Evolutionary conservation across 2,329 filamentous ascomycete species (phyloP).

Genomic region (Xylaria digitata): DNA sequence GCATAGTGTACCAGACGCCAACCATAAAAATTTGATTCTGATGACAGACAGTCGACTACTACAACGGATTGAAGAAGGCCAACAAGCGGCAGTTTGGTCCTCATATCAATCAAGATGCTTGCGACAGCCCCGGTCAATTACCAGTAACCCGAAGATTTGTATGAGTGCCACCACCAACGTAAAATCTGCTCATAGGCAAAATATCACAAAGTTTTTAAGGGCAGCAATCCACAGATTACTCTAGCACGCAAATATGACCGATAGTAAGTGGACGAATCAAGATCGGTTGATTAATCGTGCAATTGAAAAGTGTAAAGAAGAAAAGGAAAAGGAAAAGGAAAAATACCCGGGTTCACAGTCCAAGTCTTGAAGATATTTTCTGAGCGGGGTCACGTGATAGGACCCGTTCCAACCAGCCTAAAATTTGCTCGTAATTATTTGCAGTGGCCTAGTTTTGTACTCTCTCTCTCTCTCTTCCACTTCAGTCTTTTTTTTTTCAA

Average conservation of each 20-base stretch:
- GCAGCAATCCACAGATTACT: conserved; percentile 54
- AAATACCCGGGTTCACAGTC: not conserved
- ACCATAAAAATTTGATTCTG: no score
- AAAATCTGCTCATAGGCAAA: conserved; percentile 41
- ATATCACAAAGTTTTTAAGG: conserved; percentile 40
- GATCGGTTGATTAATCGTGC: conserved; percentile 73
- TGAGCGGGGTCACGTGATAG: conserved; percentile 25
- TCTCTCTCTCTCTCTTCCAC: not conserved
- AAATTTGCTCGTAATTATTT: conserved; percentile 15
- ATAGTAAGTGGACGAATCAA: conserved; percentile 61
- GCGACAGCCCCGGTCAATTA: no score
- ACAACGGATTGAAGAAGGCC: no score
- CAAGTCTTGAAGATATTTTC: conserved; percentile 8
- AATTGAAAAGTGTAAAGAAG: conserved; percentile 59
- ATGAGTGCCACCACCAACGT: conserved; percentile 47
- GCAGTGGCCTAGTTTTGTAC: not conserved
- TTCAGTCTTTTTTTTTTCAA: conserved; percentile 3
- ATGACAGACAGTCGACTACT: not conserved
- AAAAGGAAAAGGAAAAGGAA: conserved; percentile 41
- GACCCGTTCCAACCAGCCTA: conserved; percentile 23
- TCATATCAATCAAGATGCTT: no score
- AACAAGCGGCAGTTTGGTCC: no score
- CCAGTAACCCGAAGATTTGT: conserved; percentile 37
- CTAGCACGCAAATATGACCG: conserved; percentile 73
- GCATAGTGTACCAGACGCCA: not conserved